Conservation (phyloP, 305 asterid genomes). For the Rubia balearica region DNA sequence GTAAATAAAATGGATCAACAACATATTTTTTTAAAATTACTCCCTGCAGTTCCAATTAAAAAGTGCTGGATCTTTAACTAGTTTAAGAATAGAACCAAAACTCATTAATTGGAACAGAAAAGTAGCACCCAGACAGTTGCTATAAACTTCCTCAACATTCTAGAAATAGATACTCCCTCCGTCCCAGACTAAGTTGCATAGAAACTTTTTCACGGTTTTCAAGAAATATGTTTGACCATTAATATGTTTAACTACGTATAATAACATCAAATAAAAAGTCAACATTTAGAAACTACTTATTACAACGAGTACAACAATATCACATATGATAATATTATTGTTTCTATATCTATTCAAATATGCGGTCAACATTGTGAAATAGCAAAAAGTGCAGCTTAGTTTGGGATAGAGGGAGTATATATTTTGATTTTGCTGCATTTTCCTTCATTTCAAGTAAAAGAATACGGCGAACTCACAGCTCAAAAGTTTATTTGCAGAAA, state of each 20-base stretch:
- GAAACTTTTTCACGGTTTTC: no score
- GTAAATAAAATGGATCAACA: not conserved
- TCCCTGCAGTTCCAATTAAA: not conserved
- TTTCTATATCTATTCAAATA: no score
- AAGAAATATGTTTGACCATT: no score
- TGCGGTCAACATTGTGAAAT: no score
- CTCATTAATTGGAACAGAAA: not conserved
- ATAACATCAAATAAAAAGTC: no score
- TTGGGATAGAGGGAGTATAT: not conserved
- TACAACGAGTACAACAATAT: no score
- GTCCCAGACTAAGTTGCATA: no score
- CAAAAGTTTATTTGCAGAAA: slow-evolving; percentile 76
- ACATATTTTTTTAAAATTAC: not conserved
- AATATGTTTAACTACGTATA: no score
- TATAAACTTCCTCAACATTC: not conserved
- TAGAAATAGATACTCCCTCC: not conserved
- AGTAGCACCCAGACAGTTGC: not conserved
- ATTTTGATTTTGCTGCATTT: not conserved
- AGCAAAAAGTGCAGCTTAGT: no score
- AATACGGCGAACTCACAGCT: slow-evolving; percentile 52
- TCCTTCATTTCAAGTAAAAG: not conserved
- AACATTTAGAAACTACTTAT: no score
- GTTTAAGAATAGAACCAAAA: not conserved
- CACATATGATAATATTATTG: no score
- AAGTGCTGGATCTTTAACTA: not conserved